Evolutionary conservation across 257 asterid genomes (phyloP).

Genomic region (Solanum piurae): DNA sequence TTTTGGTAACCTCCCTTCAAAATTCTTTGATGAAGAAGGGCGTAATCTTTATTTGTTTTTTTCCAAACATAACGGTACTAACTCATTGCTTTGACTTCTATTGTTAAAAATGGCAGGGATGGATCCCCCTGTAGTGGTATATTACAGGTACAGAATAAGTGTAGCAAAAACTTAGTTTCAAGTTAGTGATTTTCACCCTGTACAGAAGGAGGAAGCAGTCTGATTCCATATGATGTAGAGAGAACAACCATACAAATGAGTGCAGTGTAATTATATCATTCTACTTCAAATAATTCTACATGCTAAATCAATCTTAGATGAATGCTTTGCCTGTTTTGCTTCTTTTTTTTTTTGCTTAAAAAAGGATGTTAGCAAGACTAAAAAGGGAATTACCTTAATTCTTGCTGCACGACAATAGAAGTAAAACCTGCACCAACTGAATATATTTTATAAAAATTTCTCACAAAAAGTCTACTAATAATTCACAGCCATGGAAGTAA

Average conservation of each 20-base stretch:
- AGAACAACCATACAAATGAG: neutral
- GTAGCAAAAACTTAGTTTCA: neutral
- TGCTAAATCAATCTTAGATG: neutral
- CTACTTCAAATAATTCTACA: neutral
- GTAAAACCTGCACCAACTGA: neutral
- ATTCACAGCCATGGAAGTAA: neutral
- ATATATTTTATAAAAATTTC: neutral
- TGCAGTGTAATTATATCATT: neutral
- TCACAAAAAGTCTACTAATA: neutral
- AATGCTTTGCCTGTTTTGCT: neutral
- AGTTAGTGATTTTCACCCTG: neutral
- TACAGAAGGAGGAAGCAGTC: neutral
- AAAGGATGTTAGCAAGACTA: neutral
- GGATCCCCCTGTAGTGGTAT: conserved; percentile 78
- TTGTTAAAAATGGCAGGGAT: conserved; percentile 50
- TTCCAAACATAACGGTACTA: neutral
- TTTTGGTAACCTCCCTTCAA: neutral
- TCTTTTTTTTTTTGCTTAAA: neutral
- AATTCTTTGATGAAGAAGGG: neutral
- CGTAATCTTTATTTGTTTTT: neutral
- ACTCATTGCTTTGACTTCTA: neutral
- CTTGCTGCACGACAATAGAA: neutral
- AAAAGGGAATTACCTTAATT: neutral
- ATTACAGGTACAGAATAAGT: neutral
- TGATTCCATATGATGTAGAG: neutral